A percentile compares a stretch with the other conserved stretches of the same genome.
Evolutionary conservation across 805 yeast genomes (phyloP).

Genomic region (Saccharomyces mikatae): DNA sequence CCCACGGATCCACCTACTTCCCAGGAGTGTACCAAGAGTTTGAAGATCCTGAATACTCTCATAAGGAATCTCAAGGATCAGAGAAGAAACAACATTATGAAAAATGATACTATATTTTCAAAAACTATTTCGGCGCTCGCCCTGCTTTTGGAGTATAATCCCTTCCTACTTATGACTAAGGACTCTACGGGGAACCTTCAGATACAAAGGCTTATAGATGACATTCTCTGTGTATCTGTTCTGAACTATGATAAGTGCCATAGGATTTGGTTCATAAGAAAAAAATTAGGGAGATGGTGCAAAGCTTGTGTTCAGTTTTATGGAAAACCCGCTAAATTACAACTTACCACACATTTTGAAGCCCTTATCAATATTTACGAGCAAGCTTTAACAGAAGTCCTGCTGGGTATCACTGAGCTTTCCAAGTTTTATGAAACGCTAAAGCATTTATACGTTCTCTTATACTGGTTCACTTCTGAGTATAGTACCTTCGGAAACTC

Average conservation of each 20-base stretch:
- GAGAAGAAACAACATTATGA: constrained; percentile 6
- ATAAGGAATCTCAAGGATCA: constrained; percentile 14
- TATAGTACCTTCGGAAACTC: constrained; percentile 10
- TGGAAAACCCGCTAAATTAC: constrained; percentile 8
- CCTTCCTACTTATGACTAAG: constrained; percentile 10
- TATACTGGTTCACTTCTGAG: constrained; percentile 19
- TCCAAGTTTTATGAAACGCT: constrained; percentile 5
- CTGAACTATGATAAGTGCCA: constrained; percentile 10
- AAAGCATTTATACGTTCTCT: constrained; percentile 14
- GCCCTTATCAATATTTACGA: constrained; percentile 10
- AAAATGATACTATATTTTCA: constrained; percentile 18
- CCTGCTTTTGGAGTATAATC: constrained; percentile 17
- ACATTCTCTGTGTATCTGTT: constrained; percentile 11
- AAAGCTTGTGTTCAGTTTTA: constrained; percentile 7
- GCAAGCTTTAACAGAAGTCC: constrained; percentile 10
- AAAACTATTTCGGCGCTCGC: constrained; percentile 25
- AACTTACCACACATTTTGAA: constrained; percentile 7
- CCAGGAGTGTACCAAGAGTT: constrained; percentile 9
- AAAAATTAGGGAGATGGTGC: constrained; percentile 23
- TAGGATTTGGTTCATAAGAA: constrained; percentile 23
- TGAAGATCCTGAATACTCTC: constrained; percentile 17
- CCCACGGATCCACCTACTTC: neutral
- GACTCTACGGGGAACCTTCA: neutral
- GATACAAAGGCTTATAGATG: constrained; percentile 7
- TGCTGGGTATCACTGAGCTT: constrained; percentile 8